A percentile compares a stretch with the other conserved stretches of the same genome.
phyloP scores from a whole-genome alignment of 2,329 filamentous ascomycete genomes.

The Penicillium sclerotigenum region DNA sequence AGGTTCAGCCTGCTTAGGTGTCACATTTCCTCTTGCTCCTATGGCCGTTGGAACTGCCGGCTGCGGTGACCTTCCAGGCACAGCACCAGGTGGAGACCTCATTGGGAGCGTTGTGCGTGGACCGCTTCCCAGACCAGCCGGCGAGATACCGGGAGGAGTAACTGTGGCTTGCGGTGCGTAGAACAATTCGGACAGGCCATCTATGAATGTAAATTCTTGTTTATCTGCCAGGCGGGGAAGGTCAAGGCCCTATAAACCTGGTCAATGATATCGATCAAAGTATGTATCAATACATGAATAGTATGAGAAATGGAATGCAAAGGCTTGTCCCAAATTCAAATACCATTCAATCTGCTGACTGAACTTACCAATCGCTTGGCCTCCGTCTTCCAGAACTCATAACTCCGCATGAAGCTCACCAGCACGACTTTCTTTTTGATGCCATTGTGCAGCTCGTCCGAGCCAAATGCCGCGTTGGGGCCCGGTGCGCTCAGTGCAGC shows the following conservation, averaged over 20 bases:
- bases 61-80: slow-evolving; percentile 23
- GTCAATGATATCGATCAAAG: slow-evolving; percentile 2
- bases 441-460: slow-evolving; percentile 28
- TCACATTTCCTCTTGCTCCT: slow-evolving; percentile 1
- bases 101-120: slow-evolving; percentile 28
- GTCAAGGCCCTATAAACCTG: slow-evolving; percentile 60
- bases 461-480: slow-evolving; percentile 18
- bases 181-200: slow-evolving; percentile 66
- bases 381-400: slow-evolving; percentile 73
- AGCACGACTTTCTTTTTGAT: slow-evolving; percentile 61
- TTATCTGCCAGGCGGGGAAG: slow-evolving; percentile 58
- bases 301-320: neutral
- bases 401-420: slow-evolving; percentile 78
- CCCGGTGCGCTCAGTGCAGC: slow-evolving; percentile 40
- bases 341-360: neutral
- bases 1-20: slow-evolving; percentile 18
- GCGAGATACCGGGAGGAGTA: slow-evolving; percentile 10
- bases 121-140: slow-evolving; percentile 15
- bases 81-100: slow-evolving; percentile 25
- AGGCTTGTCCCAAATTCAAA: neutral
- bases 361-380: slow-evolving; percentile 61
- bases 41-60: slow-evolving; percentile 11
- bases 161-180: slow-evolving; percentile 17
- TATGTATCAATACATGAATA: neutral
- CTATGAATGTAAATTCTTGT: slow-evolving; percentile 67